A percentile compares a stretch with the other conserved stretches of the same genome.
These are phyloP conservation scores for Amaranthus palmeri DNA, from an alignment of 148 eudicot genomes.

Conservation along the genomic window DNA sequence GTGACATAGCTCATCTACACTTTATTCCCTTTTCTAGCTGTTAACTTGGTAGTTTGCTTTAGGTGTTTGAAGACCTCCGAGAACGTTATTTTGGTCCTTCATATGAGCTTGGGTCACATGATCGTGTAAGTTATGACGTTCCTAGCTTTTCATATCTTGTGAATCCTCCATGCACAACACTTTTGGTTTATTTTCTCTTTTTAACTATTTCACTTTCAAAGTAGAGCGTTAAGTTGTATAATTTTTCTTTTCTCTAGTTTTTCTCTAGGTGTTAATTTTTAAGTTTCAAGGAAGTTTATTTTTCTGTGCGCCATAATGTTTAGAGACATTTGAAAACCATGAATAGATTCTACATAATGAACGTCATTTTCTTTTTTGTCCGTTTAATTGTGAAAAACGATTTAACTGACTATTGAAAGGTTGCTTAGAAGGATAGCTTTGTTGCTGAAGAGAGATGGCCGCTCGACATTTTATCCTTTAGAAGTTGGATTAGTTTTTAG, in stretches of 20 bases:
- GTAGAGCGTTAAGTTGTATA: too few relatives aligned
- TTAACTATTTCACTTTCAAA: too few relatives aligned
- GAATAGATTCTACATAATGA: too few relatives aligned
- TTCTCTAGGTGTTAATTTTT: too few relatives aligned
- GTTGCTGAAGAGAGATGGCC: background rate
- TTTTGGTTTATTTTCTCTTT: too few relatives aligned
- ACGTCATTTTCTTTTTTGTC: background rate
- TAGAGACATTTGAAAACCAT: too few relatives aligned
- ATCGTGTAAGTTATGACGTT: slow-evolving; percentile 43
- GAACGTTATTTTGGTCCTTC: slow-evolving; percentile 90
- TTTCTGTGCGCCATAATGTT: too few relatives aligned
- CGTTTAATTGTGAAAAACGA: background rate
- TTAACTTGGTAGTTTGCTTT: slow-evolving; percentile 7
- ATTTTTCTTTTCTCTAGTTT: too few relatives aligned
- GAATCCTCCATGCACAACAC: too few relatives aligned
- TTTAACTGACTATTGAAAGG: background rate
- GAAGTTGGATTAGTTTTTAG: background rate
- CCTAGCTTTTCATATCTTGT: background rate
- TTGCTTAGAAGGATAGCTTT: background rate
- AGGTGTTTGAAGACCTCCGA: slow-evolving; percentile 68
- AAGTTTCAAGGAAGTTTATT: too few relatives aligned
- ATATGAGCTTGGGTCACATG: slow-evolving; percentile 73
- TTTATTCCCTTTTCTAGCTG: background rate
- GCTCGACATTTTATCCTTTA: background rate
- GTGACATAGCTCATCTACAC: background rate